Base-by-base conservation (phyloP, 2,329 filamentous ascomycete species). In the Calonectria hawksworthii region DNA sequence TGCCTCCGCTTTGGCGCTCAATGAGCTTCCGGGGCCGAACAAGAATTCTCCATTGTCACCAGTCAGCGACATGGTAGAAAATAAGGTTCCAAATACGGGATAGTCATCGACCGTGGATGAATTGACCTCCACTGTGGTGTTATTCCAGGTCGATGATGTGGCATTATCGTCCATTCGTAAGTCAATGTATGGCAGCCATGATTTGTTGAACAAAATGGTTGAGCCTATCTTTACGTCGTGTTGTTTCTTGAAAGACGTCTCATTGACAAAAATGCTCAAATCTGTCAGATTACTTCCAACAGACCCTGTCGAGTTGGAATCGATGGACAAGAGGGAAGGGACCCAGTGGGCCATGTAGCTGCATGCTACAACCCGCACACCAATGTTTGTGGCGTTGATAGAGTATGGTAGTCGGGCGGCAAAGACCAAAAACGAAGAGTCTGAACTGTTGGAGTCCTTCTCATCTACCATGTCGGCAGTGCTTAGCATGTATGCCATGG, bases 341-440 rank as follows among this genome's bases (percentile, higher is more conserved):
- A 71, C 50, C 69, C 69, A 66, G 26, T 71, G 68, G 10, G 61
- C 34, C 69, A 71, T 56, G 36, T 54, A 66, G 36, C 34, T 66
- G n/a, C 61, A 71, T 11, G 47, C 50, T 9, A 44, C 69, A 7
- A 72, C 51, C 38, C 38, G 18, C 7, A 47, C 21, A 9, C 69
- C 69, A 2, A 34, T 2, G 47, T n/a, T 16, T 36, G 47, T 47
- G 28, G 28, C 16, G 6, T 38, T 51, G 34, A 34, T 23, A 9
- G 21, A 28, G 36, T 56, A 71, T 10, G 50, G 61, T 6, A 66
- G 26, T 4, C 28, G 8, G 6, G 26, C 69, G 5, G 11, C 30
- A 51, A 71, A 66, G 7, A 59, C 26, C 21, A 71, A 28, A 18
- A 51, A 23, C 6, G 61, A 71, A 8, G 50, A 38, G n/a, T n/a